phyloP scores from a whole-genome alignment of 2,329 filamentous ascomycete genomes.

The Berkeleyomyces rouxiae region DNA sequence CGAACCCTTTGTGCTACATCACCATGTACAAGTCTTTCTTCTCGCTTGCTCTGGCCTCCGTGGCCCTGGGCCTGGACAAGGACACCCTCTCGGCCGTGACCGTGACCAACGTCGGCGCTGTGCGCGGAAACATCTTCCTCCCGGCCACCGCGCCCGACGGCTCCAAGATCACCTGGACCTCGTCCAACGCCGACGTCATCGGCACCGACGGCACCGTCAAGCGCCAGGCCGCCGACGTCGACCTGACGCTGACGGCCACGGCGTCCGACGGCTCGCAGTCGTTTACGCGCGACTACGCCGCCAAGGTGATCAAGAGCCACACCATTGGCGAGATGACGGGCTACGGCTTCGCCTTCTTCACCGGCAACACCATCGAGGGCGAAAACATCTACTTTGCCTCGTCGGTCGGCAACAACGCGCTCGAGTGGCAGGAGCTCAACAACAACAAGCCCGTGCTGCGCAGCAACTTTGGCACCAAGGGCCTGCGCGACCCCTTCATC shows the following conservation, averaged over 20 bases:
- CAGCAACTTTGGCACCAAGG: slow-evolving; percentile 30
- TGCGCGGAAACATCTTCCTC: slow-evolving; percentile 24
- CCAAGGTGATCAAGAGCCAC: slow-evolving; percentile 21
- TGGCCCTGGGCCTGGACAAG: slow-evolving; percentile 4
- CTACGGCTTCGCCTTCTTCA: slow-evolving; percentile 37
- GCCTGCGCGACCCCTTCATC: slow-evolving; percentile 35
- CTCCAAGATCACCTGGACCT: slow-evolving; percentile 22
- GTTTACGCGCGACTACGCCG: slow-evolving; percentile 19
- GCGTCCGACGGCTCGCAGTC: slow-evolving; percentile 17
- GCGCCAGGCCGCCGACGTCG: slow-evolving; percentile 17
- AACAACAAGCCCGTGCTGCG: slow-evolving; percentile 28
- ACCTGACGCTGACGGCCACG: slow-evolving; percentile 23
- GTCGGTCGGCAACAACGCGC: slow-evolving; percentile 34
- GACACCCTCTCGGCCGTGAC: slow-evolving; percentile 17
- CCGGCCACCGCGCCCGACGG: slow-evolving; percentile 19
- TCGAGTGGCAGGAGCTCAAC: slow-evolving; percentile 34
- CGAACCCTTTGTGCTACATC: neutral
- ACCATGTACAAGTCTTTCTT: slow-evolving; percentile 9
- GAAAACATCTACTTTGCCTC: slow-evolving; percentile 37
- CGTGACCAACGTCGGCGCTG: slow-evolving; percentile 22
- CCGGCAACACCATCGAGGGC: slow-evolving; percentile 25
- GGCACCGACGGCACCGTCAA: slow-evolving; percentile 22
- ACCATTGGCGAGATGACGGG: slow-evolving; percentile 24
- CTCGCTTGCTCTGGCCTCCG: slow-evolving; percentile 5
- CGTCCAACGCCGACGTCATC: slow-evolving; percentile 21